Percentiles rank a stretch among this genome's conserved stretches.
Evolutionary conservation across 1,284 basidiomycete genomes (phyloP).

Genomic region (Takashimella koratensis): DNA sequence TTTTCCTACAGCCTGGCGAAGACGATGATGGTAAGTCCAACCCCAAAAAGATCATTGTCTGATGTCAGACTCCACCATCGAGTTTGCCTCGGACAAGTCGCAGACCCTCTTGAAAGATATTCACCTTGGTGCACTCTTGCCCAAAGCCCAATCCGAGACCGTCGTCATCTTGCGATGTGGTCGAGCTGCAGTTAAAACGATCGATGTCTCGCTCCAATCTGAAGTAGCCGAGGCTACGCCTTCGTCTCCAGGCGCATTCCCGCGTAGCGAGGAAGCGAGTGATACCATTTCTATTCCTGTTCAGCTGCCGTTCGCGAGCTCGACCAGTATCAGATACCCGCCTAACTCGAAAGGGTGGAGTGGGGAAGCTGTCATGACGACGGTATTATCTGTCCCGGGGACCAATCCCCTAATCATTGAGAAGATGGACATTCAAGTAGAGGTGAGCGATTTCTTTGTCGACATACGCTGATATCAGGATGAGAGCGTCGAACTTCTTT

Average conservation of each 20-base stretch:
- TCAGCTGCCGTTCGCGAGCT: conserved; percentile 25
- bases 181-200: conserved; percentile 15
- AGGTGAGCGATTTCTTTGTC: neutral
- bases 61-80: conserved; percentile 16
- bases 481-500: conserved; percentile 13
- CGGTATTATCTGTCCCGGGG: conserved; percentile 5
- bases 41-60: neutral
- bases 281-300: conserved; percentile 20
- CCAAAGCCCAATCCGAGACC: conserved; percentile 9
- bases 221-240: neutral
- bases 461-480: neutral
- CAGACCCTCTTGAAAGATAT: conserved; percentile 23
- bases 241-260: neutral
- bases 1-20: conserved; percentile 72
- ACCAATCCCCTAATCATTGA: conserved; percentile 2
- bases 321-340: conserved; percentile 18
- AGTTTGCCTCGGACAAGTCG: conserved; percentile 14
- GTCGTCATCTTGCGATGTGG: conserved; percentile 17
- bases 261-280: neutral
- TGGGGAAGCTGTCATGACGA: conserved; percentile 1
- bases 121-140: conserved; percentile 19
- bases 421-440: neutral
- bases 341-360: neutral
- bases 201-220: conserved; percentile 30
- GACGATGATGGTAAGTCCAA: conserved; percentile 63